phyloP scores from a whole-genome alignment of 495 filamentous ascomycete species.

The Aspergillus campestris region DNA sequence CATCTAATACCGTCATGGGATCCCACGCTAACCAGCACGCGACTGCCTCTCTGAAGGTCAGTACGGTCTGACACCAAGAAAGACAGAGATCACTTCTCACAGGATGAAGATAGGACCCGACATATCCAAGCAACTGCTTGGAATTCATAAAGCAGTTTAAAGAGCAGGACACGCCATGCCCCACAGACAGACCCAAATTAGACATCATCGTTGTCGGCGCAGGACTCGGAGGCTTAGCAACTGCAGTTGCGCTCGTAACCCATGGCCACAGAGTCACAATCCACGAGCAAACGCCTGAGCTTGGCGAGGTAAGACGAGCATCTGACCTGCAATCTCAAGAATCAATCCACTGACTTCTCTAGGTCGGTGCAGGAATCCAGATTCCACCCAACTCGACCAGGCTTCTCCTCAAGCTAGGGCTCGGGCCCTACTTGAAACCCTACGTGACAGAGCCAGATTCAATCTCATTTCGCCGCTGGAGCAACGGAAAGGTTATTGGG shows the following conservation, averaged over 20 bases:
- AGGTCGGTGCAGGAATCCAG: conserved; percentile 54
- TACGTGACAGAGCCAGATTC: conserved; percentile 26
- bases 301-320: conserved; percentile 26
- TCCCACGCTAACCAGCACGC: neutral
- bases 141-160: conserved; percentile 3
- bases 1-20: too few species aligned
- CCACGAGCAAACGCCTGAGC: conserved; percentile 31
- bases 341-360: neutral
- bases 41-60: neutral
- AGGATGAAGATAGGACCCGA: neutral
- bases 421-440: conserved; percentile 22
- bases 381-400: conserved; percentile 46
- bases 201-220: conserved; percentile 40
- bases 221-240: conserved; percentile 42
- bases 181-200: neutral
- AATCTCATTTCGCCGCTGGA: conserved; percentile 36
- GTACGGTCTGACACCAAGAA: neutral
- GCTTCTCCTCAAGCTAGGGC: conserved; percentile 34
- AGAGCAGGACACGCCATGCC: neutral
- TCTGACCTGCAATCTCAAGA: neutral
- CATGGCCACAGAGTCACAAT: conserved; percentile 38
- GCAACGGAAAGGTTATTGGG: conserved; percentile 31
- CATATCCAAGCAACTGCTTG: conserved; percentile 14
- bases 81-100: neutral
- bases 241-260: conserved; percentile 21